Percentiles rank a stretch among this genome's conserved stretches.
These are phyloP conservation scores for Microbotryum scabiosae DNA, from an alignment of 1,284 basidiomycete species.

Conservation along the genomic window DNA sequence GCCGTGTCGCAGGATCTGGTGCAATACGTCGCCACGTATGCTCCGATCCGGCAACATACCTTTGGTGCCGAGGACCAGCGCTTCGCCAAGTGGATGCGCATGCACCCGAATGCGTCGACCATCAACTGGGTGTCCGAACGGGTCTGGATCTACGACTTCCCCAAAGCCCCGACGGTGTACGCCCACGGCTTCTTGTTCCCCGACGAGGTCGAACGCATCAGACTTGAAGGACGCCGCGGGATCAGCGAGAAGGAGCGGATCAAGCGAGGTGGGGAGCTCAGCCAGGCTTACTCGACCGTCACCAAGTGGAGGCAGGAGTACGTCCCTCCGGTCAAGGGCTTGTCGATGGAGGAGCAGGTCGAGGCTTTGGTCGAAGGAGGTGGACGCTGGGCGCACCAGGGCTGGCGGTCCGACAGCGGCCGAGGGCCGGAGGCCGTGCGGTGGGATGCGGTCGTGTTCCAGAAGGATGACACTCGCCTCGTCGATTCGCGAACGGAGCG, in stretches of 20 bases:
- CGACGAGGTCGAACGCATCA: conserved; percentile 67
- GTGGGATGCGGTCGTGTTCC: conserved; percentile 38
- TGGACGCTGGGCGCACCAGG: conserved; percentile 48
- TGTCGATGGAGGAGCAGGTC: conserved; percentile 64
- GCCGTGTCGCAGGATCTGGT: conserved; percentile 83
- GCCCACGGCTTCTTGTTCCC: conserved; percentile 97
- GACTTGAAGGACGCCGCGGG: conserved; percentile 39
- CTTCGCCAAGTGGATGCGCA: conserved; percentile 80
- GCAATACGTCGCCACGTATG: conserved; percentile 73
- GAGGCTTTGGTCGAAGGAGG: conserved; percentile 87
- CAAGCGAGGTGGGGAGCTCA: conserved; percentile 32
- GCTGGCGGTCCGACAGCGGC: conserved; percentile 29
- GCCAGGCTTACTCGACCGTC: conserved; percentile 61
- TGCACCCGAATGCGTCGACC: conserved; percentile 69
- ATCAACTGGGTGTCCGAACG: conserved; percentile 85
- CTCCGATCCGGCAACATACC: conserved; percentile 57
- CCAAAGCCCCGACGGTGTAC: conserved; percentile 78
- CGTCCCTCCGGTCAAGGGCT: conserved; percentile 56
- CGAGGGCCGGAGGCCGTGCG: conserved; percentile 42
- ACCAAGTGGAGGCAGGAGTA: conserved; percentile 77
- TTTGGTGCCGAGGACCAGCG: conserved; percentile 91
- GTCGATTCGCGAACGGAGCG: not conserved
- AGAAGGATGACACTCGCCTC: conserved; percentile 36
- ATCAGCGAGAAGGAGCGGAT: conserved; percentile 37
- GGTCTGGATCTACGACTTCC: conserved; percentile 98